Evolutionary conservation across 1,284 basidiomycete genomes (phyloP).

Genomic region (Ganoderma meredithae): DNA sequence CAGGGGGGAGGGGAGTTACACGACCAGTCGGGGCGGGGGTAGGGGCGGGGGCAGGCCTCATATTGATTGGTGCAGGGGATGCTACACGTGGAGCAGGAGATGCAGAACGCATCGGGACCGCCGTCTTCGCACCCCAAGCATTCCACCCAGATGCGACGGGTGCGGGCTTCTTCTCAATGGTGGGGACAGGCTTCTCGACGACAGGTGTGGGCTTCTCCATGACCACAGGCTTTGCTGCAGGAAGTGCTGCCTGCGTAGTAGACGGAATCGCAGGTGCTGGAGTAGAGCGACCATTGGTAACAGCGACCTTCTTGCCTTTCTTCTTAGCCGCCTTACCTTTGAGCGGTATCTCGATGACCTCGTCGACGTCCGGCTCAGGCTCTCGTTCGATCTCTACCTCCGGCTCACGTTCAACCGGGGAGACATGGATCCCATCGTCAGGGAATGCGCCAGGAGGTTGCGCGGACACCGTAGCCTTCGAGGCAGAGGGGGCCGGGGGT

Average conservation of each 20-base stretch:
- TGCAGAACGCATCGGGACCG: slow-evolving; percentile 2
- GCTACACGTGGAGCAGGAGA: slow-evolving; percentile 5
- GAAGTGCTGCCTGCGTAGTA: slow-evolving; percentile 11
- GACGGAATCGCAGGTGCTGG: slow-evolving; percentile 22
- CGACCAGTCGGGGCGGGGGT: slow-evolving; percentile 17
- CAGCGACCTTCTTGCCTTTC: slow-evolving; percentile 30
- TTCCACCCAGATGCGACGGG: slow-evolving; percentile 17
- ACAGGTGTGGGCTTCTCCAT: slow-evolving; percentile 21
- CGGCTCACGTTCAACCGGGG: slow-evolving; percentile 11
- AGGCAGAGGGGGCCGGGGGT: slow-evolving; percentile 7
- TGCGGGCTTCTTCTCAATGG: slow-evolving; percentile 23
- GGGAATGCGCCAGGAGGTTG: slow-evolving; percentile 31
- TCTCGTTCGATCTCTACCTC: slow-evolving; percentile 22
- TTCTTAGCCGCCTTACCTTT: slow-evolving; percentile 30
- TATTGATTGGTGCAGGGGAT: slow-evolving; percentile 12
- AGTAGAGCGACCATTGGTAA: slow-evolving; percentile 25
- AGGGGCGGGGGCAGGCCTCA: slow-evolving; percentile 8
- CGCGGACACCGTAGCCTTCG: slow-evolving; percentile 6
- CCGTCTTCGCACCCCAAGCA: neutral
- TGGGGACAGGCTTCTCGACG: slow-evolving; percentile 6
- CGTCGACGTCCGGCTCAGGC: slow-evolving; percentile 29
- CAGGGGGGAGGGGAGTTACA: slow-evolving; percentile 12
- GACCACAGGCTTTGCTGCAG: slow-evolving; percentile 13
- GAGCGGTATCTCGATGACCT: slow-evolving; percentile 28
- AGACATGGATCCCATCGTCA: slow-evolving; percentile 22